Base-by-base conservation (phyloP, 805 yeast genomes). In the Metschnikowia cubensis region DNA sequence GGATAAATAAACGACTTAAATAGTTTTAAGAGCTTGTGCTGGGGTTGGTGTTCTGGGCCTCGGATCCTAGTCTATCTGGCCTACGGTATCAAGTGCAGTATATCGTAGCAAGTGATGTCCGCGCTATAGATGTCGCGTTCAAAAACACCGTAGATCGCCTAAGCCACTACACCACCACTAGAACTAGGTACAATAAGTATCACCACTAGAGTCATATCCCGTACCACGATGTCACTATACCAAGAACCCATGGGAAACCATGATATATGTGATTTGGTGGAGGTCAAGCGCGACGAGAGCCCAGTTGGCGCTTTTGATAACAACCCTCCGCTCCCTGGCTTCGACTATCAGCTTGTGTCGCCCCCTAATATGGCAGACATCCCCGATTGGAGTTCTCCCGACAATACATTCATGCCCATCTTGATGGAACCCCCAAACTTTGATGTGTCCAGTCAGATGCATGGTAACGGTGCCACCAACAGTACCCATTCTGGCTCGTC, bases 361-460 rank as follows among this genome's bases (percentile, higher is more conserved):
- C 46, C 46, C 17, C 46, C 46, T 17, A 43, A 43, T 31, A 43
- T 43, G 40, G 32, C 46, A 2, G 46, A 43, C 32, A 35, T 43
- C n/a, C 46, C 46, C 21, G 46, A 43, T 4, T 43, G 46, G 46
- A 35, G 13, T 13, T 43, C 46, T 15, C 40, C 39, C 20, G 40
- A 22, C 4, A 35, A 43, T 4, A 11, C 39, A 1, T 15, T 17
- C 8, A 25, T 22, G 39, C 46, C 46, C 13, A 15, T 33, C 4
- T 18, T 22, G 2, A 32, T 11, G 14, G 45, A 41, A n/a, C 38
- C 38, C 4, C 22, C 21, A 11, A 21, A 10, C 7, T 42, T 21
- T 6, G 38, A 42, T 15, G 7, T 18, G 6, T 4, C 37, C 21
- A 22, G 21, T n/a, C 38, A 34, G 15, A 7, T 11, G 3, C 37